Percentiles rank a stretch among this genome's conserved stretches.
Evolutionary conservation across 2,329 filamentous ascomycete genomes (phyloP).

Genomic region (Plenodomus biglobosus): DNA sequence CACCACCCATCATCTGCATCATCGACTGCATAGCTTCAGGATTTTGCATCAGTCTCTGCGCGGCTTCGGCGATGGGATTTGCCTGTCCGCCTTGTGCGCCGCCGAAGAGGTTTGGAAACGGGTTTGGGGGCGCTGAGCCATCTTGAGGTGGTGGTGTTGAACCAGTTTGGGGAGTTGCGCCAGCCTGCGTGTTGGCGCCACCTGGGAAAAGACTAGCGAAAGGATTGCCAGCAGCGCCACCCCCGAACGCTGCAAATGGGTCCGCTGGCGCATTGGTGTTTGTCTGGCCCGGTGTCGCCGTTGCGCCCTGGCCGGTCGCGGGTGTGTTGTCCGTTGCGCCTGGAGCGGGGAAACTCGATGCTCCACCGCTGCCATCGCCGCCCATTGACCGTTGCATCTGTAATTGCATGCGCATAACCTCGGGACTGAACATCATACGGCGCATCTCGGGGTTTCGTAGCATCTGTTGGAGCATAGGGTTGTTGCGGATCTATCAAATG

Average conservation of each 20-base stretch:
- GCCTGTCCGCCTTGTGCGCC: constrained; percentile 37
- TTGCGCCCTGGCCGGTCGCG: constrained; percentile 36
- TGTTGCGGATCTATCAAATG: constrained; percentile 66
- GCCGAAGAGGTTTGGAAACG: constrained; percentile 57
- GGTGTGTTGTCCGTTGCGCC: constrained; percentile 87
- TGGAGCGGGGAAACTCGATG: constrained; percentile 77
- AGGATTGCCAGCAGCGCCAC: constrained; percentile 53
- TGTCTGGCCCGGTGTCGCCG: constrained; percentile 43
- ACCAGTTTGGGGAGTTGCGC: constrained; percentile 23
- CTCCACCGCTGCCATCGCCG: constrained; percentile 48
- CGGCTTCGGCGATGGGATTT: constrained; percentile 54
- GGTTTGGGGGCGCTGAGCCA: constrained; percentile 33
- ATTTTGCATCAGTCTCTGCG: constrained; percentile 57
- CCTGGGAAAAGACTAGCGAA: constrained; percentile 61
- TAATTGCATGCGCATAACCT: constrained; percentile 77
- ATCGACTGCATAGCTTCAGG: constrained; percentile 56
- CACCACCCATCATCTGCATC: constrained; percentile 59
- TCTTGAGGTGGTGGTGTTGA: constrained; percentile 26
- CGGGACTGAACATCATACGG: constrained; percentile 89
- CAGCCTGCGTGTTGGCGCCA: constrained; percentile 41
- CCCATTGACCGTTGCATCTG: constrained; percentile 73
- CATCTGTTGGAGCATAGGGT: constrained; percentile 84
- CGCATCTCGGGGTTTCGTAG: constrained; percentile 87
- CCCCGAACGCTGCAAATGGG: constrained; percentile 51
- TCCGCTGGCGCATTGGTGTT: constrained; percentile 43